Base-by-base conservation (phyloP, 2,329 filamentous ascomycete species). In the Colletotrichum higginsianum region DNA sequence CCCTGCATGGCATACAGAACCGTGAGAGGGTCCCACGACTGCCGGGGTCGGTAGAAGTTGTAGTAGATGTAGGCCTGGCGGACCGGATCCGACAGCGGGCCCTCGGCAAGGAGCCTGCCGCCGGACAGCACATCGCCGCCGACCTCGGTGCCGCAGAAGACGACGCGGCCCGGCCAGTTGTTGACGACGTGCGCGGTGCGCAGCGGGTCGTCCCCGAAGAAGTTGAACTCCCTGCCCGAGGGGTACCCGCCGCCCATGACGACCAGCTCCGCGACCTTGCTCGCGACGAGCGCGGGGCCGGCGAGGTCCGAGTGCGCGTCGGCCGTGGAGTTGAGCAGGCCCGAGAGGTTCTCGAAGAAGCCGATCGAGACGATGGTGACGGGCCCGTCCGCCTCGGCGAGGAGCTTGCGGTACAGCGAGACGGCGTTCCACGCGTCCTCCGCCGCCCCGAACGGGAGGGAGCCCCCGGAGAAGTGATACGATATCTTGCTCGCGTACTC, bases 191-290 rank as follows among this genome's bases (percentile, higher is more conserved):
- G 82, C 2, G 80, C 80, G 0, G 86, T 80, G 4, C 76, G 75
- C 0, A 69, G 67, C 0, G 84, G 77, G 67, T 85, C 81, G 53
- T 77, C 75, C 30, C 83, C 83, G 40, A 77, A 84, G 73, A 88
- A 88, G 75, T 89, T 88, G 76, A 80, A 88, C 65, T 86, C 83
- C 65, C 79, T 77, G 11, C 86, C 86, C 0, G 80, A 80, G 0
- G 86, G 85, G 66, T 87, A 89, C 8, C 68, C 76, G 15, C 87
- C 87, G 30, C 87, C 87, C 86, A 88, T 88, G 7, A 88, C 75
- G 2, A 88, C 84, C 1, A 88, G 79, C 75, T 88, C 83, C 1
- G 76, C 75, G 2, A 88, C 85, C 73, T 88, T 88, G 12, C 73
- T 65, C 1, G 78, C 72, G 26, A 88, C 73, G 2, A 88, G 82